A percentile compares a stretch with the other conserved stretches of the same genome.
These are phyloP conservation scores for Urtica urens DNA, from an alignment of 306 rosid species.

Conservation along the genomic window DNA sequence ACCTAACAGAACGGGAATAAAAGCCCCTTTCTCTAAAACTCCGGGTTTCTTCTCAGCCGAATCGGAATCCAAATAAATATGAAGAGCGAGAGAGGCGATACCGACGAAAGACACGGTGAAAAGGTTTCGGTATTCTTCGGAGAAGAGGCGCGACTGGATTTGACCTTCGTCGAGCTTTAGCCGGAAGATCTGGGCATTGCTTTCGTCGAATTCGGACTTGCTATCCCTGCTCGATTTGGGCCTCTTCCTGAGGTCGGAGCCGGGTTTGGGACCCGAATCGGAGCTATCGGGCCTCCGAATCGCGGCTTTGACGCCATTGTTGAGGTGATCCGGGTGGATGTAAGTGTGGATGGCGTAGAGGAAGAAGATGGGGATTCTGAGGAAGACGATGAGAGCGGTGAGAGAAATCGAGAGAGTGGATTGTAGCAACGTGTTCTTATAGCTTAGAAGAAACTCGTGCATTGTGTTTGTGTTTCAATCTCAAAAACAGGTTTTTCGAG, in stretches of 20 bases:
- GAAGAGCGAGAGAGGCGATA: constrained; percentile 45
- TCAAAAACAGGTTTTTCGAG: too few species aligned
- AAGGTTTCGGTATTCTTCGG: constrained; percentile 35
- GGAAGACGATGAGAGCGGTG: constrained; percentile 34
- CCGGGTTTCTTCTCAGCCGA: constrained; percentile 14
- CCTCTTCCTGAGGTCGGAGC: constrained; percentile 43
- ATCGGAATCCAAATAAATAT: constrained; percentile 22
- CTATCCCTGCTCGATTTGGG: constrained; percentile 38
- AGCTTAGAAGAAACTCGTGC: constrained; percentile 28
- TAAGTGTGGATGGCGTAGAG: constrained; percentile 64
- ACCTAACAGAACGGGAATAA: constrained; percentile 47
- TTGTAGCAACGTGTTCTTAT: constrained; percentile 60
- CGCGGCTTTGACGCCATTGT: constrained; percentile 49
- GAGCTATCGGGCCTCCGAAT: constrained; percentile 53
- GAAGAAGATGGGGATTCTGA: constrained; percentile 56
- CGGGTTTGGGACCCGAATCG: constrained; percentile 26
- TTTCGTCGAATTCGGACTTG: constrained; percentile 62
- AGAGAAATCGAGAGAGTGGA: constrained; percentile 38
- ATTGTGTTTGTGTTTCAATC: constrained; percentile 13
- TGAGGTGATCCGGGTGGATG: constrained; percentile 72
- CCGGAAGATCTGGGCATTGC: constrained; percentile 87
- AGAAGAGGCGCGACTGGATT: constrained; percentile 55
- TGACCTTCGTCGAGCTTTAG: constrained; percentile 55
- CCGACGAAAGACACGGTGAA: constrained; percentile 49
- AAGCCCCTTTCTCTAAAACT: constrained; percentile 34